These are phyloP conservation scores for Acacia confusa DNA, from an alignment of 306 rosid genomes.

Conservation along the genomic window DNA sequence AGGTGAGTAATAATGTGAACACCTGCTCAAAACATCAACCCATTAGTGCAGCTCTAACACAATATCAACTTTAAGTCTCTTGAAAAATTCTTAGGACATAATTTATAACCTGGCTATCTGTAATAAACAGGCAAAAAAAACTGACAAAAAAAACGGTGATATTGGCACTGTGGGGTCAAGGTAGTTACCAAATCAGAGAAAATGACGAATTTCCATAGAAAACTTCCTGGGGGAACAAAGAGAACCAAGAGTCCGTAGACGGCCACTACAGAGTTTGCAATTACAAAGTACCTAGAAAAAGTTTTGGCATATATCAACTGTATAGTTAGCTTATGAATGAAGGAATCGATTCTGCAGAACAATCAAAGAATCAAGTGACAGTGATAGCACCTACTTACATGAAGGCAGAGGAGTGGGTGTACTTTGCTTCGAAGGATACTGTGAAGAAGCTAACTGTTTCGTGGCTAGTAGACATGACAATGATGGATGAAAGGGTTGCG, in stretches of 20 bases:
- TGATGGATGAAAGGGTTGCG: slow-evolving; percentile 63
- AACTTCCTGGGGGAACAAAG: slow-evolving; percentile 64
- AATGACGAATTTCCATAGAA: slow-evolving; percentile 64
- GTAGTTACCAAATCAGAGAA: slow-evolving; percentile 63
- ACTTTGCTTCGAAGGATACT: slow-evolving; percentile 65
- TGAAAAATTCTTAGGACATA: not conserved
- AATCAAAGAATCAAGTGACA: not conserved
- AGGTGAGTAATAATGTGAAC: slow-evolving; percentile 49
- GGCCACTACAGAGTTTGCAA: slow-evolving; percentile 64
- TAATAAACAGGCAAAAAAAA: not conserved
- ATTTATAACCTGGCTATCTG: not conserved
- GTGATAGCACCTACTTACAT: slow-evolving; percentile 53
- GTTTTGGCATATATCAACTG: not conserved
- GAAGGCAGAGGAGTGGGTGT: slow-evolving; percentile 63
- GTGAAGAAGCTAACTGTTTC: slow-evolving; percentile 44
- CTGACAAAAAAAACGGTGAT: not conserved
- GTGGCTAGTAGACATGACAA: slow-evolving; percentile 85
- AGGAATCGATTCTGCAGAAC: not conserved
- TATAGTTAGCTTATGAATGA: not conserved
- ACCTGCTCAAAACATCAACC: slow-evolving; percentile 45
- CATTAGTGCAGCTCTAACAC: not conserved
- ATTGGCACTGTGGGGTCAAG: not conserved
- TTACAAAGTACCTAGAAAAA: slow-evolving; percentile 62
- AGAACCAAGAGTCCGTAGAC: slow-evolving; percentile 70
- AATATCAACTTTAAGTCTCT: not conserved